phyloP scores from a whole-genome alignment of 1,139 yeast species.

The Williopsis jadinii region DNA sequence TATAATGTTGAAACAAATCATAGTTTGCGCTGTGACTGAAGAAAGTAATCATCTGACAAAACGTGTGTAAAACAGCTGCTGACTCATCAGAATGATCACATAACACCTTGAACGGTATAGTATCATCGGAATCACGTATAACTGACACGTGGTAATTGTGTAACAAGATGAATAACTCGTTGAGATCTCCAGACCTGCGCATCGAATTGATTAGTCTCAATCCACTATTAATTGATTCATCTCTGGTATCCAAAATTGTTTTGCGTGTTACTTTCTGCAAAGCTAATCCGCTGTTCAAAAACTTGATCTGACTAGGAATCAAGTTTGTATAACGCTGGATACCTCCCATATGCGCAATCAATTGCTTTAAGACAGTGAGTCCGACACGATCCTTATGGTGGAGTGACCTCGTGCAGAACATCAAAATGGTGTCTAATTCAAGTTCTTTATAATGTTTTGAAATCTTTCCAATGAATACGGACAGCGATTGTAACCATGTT shows the following conservation, averaged over 20 bases:
- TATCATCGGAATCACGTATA: slow-evolving; percentile 33
- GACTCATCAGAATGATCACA: slow-evolving; percentile 71
- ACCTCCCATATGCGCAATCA: slow-evolving; percentile 76
- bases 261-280: slow-evolving; percentile 50
- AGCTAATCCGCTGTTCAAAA: slow-evolving; percentile 59
- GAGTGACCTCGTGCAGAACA: slow-evolving; percentile 58
- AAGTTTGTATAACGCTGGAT: slow-evolving; percentile 61
- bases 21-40: slow-evolving; percentile 31
- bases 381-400: slow-evolving; percentile 57
- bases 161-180: slow-evolving; percentile 62
- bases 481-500: slow-evolving; percentile 77
- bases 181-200: slow-evolving; percentile 37
- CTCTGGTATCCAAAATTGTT: slow-evolving; percentile 59
- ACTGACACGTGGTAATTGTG: slow-evolving; percentile 43
- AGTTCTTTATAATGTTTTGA: slow-evolving; percentile 48
- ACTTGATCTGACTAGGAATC: slow-evolving; percentile 56
- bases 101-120: slow-evolving; percentile 62
- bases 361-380: slow-evolving; percentile 62
- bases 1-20: slow-evolving; percentile 29
- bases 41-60: slow-evolving; percentile 50
- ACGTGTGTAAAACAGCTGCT: slow-evolving; percentile 56
- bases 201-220: slow-evolving; percentile 44
- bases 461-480: slow-evolving; percentile 60
- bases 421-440: slow-evolving; percentile 50
- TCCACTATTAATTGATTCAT: slow-evolving; percentile 43